Evolutionary conservation across 345 rosid genomes (phyloP).

Genomic region (Acer campestre): DNA sequence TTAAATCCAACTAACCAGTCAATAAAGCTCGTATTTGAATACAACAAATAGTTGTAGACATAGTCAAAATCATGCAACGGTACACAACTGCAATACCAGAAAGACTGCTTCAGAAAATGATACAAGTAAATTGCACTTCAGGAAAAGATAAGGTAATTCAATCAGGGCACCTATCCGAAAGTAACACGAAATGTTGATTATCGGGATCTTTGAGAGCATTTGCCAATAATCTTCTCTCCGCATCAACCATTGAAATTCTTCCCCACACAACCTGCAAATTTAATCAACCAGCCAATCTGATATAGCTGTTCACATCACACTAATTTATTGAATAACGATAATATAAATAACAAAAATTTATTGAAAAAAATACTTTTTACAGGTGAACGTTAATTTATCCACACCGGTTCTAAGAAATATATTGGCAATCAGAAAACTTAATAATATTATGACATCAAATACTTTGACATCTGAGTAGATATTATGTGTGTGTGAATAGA

Average conservation of each 20-base stretch:
- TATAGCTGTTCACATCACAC: background rate
- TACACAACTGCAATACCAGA: conserved; percentile 69
- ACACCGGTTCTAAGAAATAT: background rate
- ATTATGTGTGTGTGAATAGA: background rate
- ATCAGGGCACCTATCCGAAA: conserved; percentile 79
- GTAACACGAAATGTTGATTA: conserved; percentile 94
- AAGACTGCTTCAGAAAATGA: conserved; percentile 19
- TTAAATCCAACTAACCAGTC: conserved; percentile 64
- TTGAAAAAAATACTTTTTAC: background rate
- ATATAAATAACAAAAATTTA: background rate
- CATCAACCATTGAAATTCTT: conserved; percentile 95
- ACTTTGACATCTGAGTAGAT: background rate
- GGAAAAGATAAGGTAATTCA: conserved; percentile 9
- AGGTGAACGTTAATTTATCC: background rate
- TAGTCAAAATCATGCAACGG: conserved; percentile 91
- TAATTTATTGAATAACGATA: background rate
- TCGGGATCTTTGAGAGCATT: conserved; percentile 87
- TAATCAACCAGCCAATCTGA: conserved; percentile 21
- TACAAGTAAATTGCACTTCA: conserved; percentile 1
- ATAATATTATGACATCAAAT: conserved; percentile 5
- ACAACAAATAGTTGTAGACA: conserved; percentile 79
- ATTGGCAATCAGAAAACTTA: background rate
- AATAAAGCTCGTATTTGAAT: conserved; percentile 81
- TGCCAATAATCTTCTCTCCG: conserved; percentile 89
- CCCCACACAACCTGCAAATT: conserved; percentile 87